Conservation (phyloP, 2,329 filamentous ascomycete genomes). For the Pseudogymnoascus sp. region DNA sequence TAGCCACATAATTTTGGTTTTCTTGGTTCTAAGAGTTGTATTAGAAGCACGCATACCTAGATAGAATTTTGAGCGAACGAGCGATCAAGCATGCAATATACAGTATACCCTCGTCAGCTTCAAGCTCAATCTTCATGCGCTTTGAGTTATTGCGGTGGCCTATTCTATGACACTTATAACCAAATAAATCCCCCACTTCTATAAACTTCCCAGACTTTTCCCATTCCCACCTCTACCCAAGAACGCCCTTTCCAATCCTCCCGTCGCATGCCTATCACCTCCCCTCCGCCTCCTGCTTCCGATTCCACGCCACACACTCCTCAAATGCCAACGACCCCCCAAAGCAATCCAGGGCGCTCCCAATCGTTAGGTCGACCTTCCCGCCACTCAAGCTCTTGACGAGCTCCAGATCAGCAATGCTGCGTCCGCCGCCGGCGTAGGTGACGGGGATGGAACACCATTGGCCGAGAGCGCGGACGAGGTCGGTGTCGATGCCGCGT, state of each 20-base stretch:
- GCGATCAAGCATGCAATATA: constrained; percentile 3
- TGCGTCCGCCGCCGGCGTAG: constrained; percentile 88
- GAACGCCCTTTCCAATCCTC: background rate
- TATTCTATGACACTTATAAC: background rate
- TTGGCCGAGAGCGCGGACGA: constrained; percentile 66
- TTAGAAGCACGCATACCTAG: background rate
- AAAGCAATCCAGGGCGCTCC: constrained; percentile 92
- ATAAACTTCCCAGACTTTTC: background rate
- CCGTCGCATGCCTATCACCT: background rate
- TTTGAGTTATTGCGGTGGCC: background rate
- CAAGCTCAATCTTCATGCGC: background rate
- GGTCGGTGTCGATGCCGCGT: constrained; percentile 76
- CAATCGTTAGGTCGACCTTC: constrained; percentile 88
- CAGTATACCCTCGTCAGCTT: background rate
- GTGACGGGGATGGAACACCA: constrained; percentile 94
- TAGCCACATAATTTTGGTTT: constrained; percentile 15
- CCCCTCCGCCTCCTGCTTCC: background rate
- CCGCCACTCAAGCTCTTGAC: constrained; percentile 73
- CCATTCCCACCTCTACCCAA: background rate
- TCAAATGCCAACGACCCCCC: constrained; percentile 84
- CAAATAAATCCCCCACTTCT: background rate
- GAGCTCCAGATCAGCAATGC: constrained; percentile 69
- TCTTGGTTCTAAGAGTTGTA: constrained; percentile 20
- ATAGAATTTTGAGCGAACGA: constrained; percentile 3
- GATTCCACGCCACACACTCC: constrained; percentile 85